These are phyloP conservation scores for Prinsepia uniflora DNA, from an alignment of 306 rosid genomes.

Conservation along the genomic window DNA sequence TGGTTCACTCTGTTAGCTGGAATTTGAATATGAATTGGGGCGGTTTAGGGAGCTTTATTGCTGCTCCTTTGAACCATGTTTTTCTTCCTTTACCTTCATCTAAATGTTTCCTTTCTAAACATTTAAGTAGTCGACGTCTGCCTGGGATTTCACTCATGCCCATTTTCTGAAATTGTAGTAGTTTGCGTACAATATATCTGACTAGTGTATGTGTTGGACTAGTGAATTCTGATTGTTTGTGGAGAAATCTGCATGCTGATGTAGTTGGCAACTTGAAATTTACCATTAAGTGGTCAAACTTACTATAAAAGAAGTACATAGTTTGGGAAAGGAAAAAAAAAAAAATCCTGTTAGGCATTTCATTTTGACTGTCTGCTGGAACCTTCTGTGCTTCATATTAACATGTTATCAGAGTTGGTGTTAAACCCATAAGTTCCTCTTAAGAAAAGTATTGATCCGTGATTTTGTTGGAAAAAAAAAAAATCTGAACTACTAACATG, in stretches of 20 bases:
- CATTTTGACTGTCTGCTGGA: not conserved
- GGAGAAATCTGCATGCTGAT: not conserved
- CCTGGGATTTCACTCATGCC: not conserved
- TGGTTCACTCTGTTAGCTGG: constrained; percentile 13
- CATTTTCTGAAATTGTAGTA: not conserved
- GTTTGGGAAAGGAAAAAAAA: not conserved
- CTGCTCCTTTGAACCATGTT: not conserved
- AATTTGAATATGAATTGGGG: not conserved
- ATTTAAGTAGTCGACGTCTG: not conserved
- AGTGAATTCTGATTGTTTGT: not conserved
- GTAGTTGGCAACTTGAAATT: not conserved
- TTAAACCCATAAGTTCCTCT: constrained; percentile 6
- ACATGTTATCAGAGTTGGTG: not conserved
- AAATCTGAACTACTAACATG: constrained; percentile 28
- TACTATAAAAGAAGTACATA: not conserved
- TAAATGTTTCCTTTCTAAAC: not conserved
- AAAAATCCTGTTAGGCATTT: not conserved
- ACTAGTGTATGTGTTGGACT: not conserved
- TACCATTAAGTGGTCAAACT: not conserved
- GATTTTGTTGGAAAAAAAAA: not conserved
- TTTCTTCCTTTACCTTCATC: not conserved
- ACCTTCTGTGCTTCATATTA: constrained; percentile 1
- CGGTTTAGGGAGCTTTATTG: not conserved
- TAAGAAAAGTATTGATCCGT: not conserved
- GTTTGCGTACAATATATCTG: not conserved